These are phyloP conservation scores for Paraphaeosphaeria minitans DNA, from an alignment of 2,329 filamentous ascomycete species.

Conservation along the genomic window DNA sequence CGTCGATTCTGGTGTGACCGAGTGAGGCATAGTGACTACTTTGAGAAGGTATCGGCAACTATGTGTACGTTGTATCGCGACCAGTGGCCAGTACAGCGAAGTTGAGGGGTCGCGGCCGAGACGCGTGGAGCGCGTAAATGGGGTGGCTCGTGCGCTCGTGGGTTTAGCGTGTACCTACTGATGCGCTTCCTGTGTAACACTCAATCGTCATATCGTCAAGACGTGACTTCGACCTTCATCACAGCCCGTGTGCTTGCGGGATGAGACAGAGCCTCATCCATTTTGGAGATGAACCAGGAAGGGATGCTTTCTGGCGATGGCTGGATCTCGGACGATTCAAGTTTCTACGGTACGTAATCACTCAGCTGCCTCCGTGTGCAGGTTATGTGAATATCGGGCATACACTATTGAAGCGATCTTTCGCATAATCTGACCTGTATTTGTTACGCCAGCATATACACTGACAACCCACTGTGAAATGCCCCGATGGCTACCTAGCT, in stretches of 20 bases:
- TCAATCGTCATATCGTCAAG: constrained; percentile 17
- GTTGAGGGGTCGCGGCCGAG: constrained; percentile 1
- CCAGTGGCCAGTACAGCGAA: neutral
- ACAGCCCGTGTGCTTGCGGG: neutral
- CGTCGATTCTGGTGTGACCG: constrained; percentile 47
- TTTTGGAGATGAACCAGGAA: constrained; percentile 30
- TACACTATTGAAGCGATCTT: neutral
- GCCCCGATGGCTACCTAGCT: too few relatives aligned
- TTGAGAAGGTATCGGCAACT: neutral
- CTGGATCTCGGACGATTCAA: constrained; percentile 51
- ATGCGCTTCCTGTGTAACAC: neutral
- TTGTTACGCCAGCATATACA: too few relatives aligned
- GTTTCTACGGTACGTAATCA: constrained; percentile 50
- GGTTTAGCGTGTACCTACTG: neutral
- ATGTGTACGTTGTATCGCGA: neutral
- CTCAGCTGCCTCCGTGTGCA: neutral
- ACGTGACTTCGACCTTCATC: constrained; percentile 11
- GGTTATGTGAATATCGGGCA: neutral
- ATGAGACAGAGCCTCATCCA: constrained; percentile 9
- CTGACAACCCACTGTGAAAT: too few relatives aligned
- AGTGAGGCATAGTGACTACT: constrained; percentile 51
- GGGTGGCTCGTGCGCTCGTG: neutral
- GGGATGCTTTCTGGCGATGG: constrained; percentile 38
- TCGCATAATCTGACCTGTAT: too few relatives aligned
- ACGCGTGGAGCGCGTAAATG: constrained; percentile 9